Evolutionary conservation across 768 basidiomycete species (phyloP).

Genomic region (Amylocystis lapponica): DNA sequence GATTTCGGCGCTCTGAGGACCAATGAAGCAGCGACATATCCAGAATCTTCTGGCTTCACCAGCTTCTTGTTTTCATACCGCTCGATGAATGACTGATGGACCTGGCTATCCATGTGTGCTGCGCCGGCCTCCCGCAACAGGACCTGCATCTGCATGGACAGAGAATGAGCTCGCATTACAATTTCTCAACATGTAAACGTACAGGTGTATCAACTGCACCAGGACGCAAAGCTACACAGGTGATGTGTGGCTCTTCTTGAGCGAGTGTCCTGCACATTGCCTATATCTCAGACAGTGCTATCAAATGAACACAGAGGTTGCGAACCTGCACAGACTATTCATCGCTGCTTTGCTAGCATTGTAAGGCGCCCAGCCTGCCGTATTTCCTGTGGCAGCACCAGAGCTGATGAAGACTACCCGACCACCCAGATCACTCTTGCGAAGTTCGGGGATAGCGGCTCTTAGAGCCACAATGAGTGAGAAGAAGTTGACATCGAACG

Average conservation of each 20-base stretch:
- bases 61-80: constrained; percentile 62
- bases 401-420: constrained; percentile 80
- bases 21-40: constrained; percentile 74
- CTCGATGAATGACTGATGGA: constrained; percentile 52
- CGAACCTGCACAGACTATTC: constrained; percentile 82
- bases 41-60: constrained; percentile 67
- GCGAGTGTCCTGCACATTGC: constrained; percentile 60
- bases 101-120: constrained; percentile 46
- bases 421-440: constrained; percentile 51
- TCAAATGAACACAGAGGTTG: constrained; percentile 5
- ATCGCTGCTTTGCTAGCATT: constrained; percentile 84
- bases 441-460: constrained; percentile 62
- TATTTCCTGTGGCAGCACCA: constrained; percentile 69
- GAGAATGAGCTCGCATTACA: background rate
- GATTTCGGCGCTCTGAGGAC: constrained; percentile 56
- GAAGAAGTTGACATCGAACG: constrained; percentile 88
- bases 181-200: constrained; percentile 24
- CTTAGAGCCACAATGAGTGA: constrained; percentile 70
- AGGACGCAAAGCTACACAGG: constrained; percentile 75
- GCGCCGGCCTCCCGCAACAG: constrained; percentile 45
- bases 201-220: constrained; percentile 85
- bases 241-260: constrained; percentile 73
- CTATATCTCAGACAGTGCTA: background rate
- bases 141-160: constrained; percentile 61
- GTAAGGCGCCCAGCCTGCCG: constrained; percentile 74